phyloP scores from a whole-genome alignment of 2,329 filamentous ascomycete species.

The Gyromitra esculenta region DNA sequence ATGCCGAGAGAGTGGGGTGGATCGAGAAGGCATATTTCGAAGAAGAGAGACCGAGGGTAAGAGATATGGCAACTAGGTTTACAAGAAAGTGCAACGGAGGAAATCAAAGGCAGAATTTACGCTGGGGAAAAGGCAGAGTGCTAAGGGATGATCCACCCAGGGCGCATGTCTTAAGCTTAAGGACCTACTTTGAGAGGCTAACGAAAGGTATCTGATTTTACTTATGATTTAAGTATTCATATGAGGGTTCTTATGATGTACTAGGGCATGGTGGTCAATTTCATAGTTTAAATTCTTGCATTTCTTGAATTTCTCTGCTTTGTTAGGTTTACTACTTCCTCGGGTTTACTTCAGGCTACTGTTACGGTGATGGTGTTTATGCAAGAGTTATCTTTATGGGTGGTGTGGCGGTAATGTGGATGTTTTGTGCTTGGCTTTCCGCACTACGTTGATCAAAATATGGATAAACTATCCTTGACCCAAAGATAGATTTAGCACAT shows the following conservation, averaged over 20 bases:
- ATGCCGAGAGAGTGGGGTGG: constrained; percentile 35
- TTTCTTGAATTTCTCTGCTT: not conserved
- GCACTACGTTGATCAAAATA: constrained; percentile 3
- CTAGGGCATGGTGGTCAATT: not conserved
- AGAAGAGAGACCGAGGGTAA: constrained; percentile 58
- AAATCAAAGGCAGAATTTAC: constrained; percentile 26
- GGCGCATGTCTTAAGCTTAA: constrained; percentile 68
- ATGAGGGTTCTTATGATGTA: constrained; percentile 1
- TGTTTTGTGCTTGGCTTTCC: constrained; percentile 11
- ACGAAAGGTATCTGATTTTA: constrained; percentile 57
- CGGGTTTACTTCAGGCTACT: not conserved
- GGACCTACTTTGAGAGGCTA: constrained; percentile 73
- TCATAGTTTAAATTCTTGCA: not conserved
- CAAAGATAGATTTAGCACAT: constrained; percentile 9
- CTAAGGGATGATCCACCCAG: constrained; percentile 58
- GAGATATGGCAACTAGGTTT: constrained; percentile 61
- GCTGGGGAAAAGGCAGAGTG: constrained; percentile 60
- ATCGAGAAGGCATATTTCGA: constrained; percentile 38
- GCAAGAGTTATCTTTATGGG: not conserved
- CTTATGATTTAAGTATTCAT: constrained; percentile 4
- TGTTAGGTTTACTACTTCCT: constrained; percentile 14
- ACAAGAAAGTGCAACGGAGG: constrained; percentile 60
- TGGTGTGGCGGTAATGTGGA: constrained; percentile 1
- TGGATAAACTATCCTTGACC: constrained; percentile 43
- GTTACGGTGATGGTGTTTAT: constrained; percentile 2